Evolutionary conservation across 768 basidiomycete species (phyloP), one percentile per base, ranked within the genome.

Genomic region (Lactarius akahatsu): DNA sequence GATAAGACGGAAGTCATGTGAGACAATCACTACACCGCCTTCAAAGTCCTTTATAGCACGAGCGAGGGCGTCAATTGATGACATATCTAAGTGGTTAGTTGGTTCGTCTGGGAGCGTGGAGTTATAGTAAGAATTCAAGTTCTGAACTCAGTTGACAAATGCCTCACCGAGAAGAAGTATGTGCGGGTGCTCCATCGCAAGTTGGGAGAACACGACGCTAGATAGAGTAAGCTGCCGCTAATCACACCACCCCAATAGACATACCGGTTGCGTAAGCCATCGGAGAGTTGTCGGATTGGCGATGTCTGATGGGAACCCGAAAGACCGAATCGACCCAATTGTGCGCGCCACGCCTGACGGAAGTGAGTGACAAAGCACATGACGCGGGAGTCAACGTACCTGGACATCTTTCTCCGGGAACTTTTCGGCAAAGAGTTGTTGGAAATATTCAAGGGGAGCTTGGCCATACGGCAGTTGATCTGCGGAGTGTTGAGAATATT

Each of bases 1-100:
- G 78, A 98, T 98, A 70, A 98, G 87, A 73, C 96, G 92, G 91
- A 99, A 99, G 79, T 99, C 96, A 81, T 98, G 97, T 57, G 96
- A 98, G 70, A 99, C 97, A 76, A 99, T 98, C 72, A 98, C 97
- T 47, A 99, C 97, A 73, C 97, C 96, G 66, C 97, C 97, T 74
- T 92, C 90, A 76, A 93, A 99, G 74, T 92, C 92, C 77, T 96
- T 97, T 83, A 99, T 98, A 59, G 97, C 96, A 30, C 78, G 77
- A 8, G 97, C 97, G 57, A 99, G 86, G 1, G 97, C 96, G 75
- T 98, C 96, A 76, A 99, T 99, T 34, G 94, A 96, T 70, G 86
- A 89, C 96, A 97, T 96, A 76, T 97, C 95, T 84, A 97, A 85
- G 78, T 98, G 95, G 76, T 97, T 98, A 47, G 95, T 98, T 59